Evolutionary conservation across 2,329 filamentous ascomycete genomes (phyloP).

Genomic region (Xylaria sp.): DNA sequence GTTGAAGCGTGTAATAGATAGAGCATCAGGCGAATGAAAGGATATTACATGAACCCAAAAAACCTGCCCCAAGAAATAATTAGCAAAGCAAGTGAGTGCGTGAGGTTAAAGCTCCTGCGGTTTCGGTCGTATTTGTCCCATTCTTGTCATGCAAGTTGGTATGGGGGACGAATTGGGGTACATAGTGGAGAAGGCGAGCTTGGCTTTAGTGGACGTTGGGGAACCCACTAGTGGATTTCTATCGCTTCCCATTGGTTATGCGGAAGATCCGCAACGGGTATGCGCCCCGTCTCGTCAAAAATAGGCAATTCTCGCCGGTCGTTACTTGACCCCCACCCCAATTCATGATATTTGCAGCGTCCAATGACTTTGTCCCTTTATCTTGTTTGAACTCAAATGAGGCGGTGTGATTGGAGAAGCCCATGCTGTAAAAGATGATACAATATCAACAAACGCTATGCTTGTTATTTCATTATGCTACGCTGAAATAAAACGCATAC

Average conservation of each 20-base stretch:
- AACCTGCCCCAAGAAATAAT: neutral
- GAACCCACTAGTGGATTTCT: constrained; percentile 12
- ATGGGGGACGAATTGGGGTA: constrained; percentile 24
- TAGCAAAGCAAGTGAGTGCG: neutral
- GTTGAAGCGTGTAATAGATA: neutral
- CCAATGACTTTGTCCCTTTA: neutral
- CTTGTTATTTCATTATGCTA: neutral
- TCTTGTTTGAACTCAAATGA: no score
- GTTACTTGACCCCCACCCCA: neutral
- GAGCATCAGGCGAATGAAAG: neutral
- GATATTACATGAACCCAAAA: neutral
- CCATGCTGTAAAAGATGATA: neutral
- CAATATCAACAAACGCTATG: neutral
- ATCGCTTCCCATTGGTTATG: no score
- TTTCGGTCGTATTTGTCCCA: constrained; percentile 30
- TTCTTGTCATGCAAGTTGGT: neutral
- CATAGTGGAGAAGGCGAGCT: constrained; percentile 16
- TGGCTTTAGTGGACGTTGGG: constrained; percentile 1
- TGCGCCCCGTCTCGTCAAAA: neutral
- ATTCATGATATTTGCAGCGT: neutral
- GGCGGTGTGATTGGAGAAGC: neutral
- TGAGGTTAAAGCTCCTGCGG: constrained; percentile 19
- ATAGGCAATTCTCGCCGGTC: constrained; percentile 21
- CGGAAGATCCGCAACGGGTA: no score
- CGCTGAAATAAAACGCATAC: neutral